phyloP scores from a whole-genome alignment of 768 basidiomycete species.

The Coprinopsis strossmayeri region DNA sequence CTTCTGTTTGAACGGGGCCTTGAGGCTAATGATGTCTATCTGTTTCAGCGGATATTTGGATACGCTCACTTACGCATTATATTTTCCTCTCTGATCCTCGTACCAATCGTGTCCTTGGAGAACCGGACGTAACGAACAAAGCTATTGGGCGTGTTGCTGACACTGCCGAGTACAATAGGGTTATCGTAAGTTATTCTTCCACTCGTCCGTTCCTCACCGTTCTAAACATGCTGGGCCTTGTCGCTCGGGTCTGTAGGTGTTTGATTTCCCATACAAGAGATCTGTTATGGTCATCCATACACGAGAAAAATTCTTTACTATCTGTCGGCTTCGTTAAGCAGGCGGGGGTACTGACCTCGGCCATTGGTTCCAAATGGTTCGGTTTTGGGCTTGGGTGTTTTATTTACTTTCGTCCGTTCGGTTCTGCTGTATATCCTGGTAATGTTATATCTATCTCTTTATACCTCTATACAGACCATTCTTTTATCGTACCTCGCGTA shows the following conservation, averaged over 20 bases:
- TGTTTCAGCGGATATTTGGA: conserved; percentile 27
- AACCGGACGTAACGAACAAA: conserved; percentile 29
- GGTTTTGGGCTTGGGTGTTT: too few relatives aligned
- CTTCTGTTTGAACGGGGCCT: neutral
- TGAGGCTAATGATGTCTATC: neutral
- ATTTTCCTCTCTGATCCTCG: conserved; percentile 38
- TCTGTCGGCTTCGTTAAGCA: conserved; percentile 21
- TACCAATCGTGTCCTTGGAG: conserved; percentile 34
- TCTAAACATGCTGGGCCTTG: neutral
- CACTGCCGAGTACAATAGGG: conserved; percentile 19
- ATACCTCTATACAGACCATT: too few relatives aligned
- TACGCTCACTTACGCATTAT: conserved; percentile 32
- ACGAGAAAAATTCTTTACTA: conserved; percentile 27
- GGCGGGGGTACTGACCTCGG: too few relatives aligned
- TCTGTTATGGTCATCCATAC: conserved; percentile 22
- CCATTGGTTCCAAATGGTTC: too few relatives aligned
- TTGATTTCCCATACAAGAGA: conserved; percentile 31
- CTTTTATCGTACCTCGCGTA: too few relatives aligned
- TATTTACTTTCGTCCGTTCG: too few relatives aligned
- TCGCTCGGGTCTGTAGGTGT: conserved; percentile 16
- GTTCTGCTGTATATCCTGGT: too few relatives aligned
- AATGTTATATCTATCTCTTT: too few relatives aligned
- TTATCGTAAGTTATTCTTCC: conserved; percentile 16
- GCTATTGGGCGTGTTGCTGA: conserved; percentile 18
- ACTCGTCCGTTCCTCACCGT: neutral